Conservation (phyloP, 495 filamentous ascomycete genomes). For the Podospora sp. region DNA sequence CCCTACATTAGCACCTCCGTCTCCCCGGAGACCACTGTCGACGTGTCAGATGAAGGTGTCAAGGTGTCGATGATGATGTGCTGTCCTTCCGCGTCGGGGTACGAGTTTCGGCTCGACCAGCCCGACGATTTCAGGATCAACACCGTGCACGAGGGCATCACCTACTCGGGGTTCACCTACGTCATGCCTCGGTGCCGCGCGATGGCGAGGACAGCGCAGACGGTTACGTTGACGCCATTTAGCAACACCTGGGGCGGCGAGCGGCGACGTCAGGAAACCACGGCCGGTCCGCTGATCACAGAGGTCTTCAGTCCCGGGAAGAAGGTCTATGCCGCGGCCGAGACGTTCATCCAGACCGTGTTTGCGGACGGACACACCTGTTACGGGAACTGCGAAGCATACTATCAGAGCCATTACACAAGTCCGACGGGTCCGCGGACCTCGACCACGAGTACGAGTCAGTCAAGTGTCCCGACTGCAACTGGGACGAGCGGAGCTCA, state of each 20-base stretch:
- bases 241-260: neutral
- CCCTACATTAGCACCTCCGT: neutral
- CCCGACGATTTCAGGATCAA: neutral
- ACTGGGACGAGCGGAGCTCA: neutral
- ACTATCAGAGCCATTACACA: neutral
- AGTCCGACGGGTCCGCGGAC: neutral
- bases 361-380: neutral
- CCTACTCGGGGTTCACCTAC: neutral
- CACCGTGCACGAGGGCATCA: neutral
- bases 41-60: neutral
- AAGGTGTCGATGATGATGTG: neutral
- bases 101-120: neutral
- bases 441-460: neutral
- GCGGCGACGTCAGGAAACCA: neutral
- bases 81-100: neutral
- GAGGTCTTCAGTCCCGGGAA: neutral
- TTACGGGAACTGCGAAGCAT: neutral
- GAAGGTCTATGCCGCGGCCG: neutral
- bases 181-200: neutral
- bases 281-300: neutral
- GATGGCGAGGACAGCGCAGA: neutral
- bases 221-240: conserved; percentile 3
- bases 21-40: neutral
- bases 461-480: neutral
- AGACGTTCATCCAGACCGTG: neutral